Evolutionary conservation across 768 basidiomycete genomes (phyloP).

Genomic region (Mycena galericulata): DNA sequence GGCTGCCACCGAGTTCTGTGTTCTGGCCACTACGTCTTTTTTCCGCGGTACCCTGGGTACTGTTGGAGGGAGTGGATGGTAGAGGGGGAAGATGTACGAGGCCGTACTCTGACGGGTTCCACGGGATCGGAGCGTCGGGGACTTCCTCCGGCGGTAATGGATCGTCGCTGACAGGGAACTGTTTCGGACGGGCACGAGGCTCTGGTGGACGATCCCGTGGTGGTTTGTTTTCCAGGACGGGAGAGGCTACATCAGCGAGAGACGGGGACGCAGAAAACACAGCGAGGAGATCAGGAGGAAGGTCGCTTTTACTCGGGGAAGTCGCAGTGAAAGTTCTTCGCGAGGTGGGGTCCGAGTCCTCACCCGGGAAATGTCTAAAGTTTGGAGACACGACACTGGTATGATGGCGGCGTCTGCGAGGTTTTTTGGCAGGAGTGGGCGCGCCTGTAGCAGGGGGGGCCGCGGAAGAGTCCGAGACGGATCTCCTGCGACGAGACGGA

Average conservation of each 20-base stretch:
- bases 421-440: slow-evolving; percentile 11
- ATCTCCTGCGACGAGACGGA: slow-evolving; percentile 30
- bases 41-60: not conserved
- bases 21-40: slow-evolving; percentile 19
- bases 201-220: not conserved
- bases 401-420: slow-evolving; percentile 6
- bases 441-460: slow-evolving; percentile 2
- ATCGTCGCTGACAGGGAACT: slow-evolving; percentile 31
- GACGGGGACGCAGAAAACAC: slow-evolving; percentile 27
- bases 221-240: not conserved
- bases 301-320: slow-evolving; percentile 16
- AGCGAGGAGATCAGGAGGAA: slow-evolving; percentile 32
- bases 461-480: slow-evolving; percentile 24
- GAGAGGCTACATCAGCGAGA: slow-evolving; percentile 27
- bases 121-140: slow-evolving; percentile 38
- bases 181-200: slow-evolving; percentile 11
- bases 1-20: not conserved
- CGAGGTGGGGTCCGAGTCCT: slow-evolving; percentile 41
- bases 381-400: slow-evolving; percentile 37
- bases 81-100: slow-evolving; percentile 57
- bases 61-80: slow-evolving; percentile 26
- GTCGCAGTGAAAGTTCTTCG: slow-evolving; percentile 30
- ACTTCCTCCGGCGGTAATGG: slow-evolving; percentile 34
- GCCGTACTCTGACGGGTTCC: slow-evolving; percentile 56
- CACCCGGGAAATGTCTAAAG: slow-evolving; percentile 50